Percentiles rank a stretch among this genome's conserved stretches.
Conservation (phyloP, 352 stramenopile genomes). For the Phytophthora gonapodyides region DNA sequence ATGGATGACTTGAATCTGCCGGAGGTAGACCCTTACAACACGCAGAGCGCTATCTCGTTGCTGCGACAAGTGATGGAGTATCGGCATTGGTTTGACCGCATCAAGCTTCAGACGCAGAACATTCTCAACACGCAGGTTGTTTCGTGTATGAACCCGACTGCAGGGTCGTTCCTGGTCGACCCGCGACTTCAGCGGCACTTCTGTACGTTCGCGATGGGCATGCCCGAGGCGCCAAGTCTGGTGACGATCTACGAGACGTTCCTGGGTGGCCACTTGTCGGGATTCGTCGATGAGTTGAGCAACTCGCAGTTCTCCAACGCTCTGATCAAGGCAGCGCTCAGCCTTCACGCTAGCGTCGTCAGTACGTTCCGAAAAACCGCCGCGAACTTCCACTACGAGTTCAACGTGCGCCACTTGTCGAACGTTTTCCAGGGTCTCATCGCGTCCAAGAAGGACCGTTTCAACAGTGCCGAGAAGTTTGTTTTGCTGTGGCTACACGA, state of each 20-base stretch:
- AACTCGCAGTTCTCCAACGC: constrained; percentile 88
- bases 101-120: constrained; percentile 94
- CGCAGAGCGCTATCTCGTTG: constrained; percentile 94
- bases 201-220: constrained; percentile 95
- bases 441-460: constrained; percentile 92
- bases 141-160: constrained; percentile 96
- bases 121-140: constrained; percentile 96
- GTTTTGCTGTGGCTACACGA: constrained; percentile 96
- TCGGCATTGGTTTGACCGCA: constrained; percentile 92
- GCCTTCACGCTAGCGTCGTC: constrained; percentile 90
- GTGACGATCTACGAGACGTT: constrained; percentile 98
- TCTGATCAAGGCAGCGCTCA: constrained; percentile 94
- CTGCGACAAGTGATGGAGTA: constrained; percentile 97
- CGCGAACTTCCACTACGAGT: constrained; percentile 98
- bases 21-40: constrained; percentile 96
- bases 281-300: constrained; percentile 89
- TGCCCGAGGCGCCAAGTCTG: constrained; percentile 93
- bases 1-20: constrained; percentile 97
- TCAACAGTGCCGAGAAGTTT: constrained; percentile 93
- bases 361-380: constrained; percentile 95
- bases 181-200: constrained; percentile 96
- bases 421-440: constrained; percentile 97
- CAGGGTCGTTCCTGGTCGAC: constrained; percentile 94
- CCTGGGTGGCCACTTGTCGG: constrained; percentile 92
- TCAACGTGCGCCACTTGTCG: constrained; percentile 96